Base-by-base conservation (phyloP, 495 filamentous ascomycete species). In the Aspergillus wentii region DNA sequence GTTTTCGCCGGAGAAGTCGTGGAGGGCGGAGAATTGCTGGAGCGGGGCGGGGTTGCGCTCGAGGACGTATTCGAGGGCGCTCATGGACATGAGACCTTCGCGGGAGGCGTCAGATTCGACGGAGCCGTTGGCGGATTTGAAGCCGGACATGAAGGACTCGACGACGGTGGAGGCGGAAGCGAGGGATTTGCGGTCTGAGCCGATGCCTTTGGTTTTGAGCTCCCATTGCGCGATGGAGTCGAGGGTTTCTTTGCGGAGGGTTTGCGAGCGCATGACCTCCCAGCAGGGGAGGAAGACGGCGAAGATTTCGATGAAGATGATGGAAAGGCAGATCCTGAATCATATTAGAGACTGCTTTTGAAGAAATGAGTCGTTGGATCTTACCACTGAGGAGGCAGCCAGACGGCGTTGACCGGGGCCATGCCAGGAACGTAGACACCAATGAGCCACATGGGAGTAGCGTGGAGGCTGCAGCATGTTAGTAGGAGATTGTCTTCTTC, bases 1-100 rank as follows among this genome's bases (percentile, higher is more conserved):
- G 58, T 83, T 85, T 53, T 83, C 80, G 20, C 75, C 79, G 13
- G 78, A 81, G 52, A 83, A 81, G 38, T 83, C 80, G 39, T 70
- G 62, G 5, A 70, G 64, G 5, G 80, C 76, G 4, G 79, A 75
- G 57, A 81, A 85, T 22, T 71, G 48, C 23, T 75, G 74, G 0
- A 85, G 67, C 2, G 71, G 69, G 4, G 62, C 59, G 3, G 75
- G 68, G 55, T 79, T 76, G 39, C 64, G 67, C 20, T 61, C 51
- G 1, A 85, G 66, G 33, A 73, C 71, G 41, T 76, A 64, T 35
- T 82, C 78, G 3, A 85, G 68, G 2, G 76, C 76, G 25, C 64
- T 56, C 74, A 80, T 79, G 44, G 74, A 74, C 21, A 72, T 57
- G 45, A 80, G 66, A 32, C 65, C 66, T 20, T 59, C 59, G 43